Evolutionary conservation across 176 grass and related monocot genomes (phyloP).

Genomic region (Avena eriantha): DNA sequence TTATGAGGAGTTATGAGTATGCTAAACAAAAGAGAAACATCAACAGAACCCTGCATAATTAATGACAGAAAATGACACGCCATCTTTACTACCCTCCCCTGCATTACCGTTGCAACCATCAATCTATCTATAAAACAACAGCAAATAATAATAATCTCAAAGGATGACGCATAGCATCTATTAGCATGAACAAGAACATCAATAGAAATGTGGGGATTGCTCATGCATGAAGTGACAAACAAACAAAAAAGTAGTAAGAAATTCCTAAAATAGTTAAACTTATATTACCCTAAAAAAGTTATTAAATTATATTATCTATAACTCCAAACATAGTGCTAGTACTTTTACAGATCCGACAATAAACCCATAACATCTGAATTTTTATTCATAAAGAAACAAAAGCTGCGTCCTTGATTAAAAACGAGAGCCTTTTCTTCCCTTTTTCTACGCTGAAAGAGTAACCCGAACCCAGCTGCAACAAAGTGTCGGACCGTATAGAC

Average conservation of each 20-base stretch:
- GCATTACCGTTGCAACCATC: not conserved
- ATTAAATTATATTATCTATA: not conserved
- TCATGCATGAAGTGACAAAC: constrained; percentile 23
- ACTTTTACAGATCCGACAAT: constrained; percentile 16
- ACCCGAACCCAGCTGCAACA: not conserved
- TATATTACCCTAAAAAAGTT: not conserved
- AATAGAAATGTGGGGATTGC: not conserved
- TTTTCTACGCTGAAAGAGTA: not conserved
- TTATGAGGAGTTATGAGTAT: constrained; percentile 25
- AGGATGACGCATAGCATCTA: not conserved
- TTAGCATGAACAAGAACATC: not conserved
- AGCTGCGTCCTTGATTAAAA: not conserved
- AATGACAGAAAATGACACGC: not conserved
- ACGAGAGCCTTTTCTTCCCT: not conserved
- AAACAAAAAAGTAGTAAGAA: not conserved
- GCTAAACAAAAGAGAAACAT: constrained; percentile 1
- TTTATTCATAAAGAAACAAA: constrained; percentile 23
- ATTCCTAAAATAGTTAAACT: not conserved
- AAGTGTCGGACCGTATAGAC: too few relatives aligned
- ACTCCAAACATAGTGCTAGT: not conserved
- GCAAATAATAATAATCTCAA: not conserved
- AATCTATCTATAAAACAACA: not conserved
- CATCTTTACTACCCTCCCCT: not conserved
- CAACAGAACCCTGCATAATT: not conserved
- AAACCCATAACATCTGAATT: not conserved